Conservation (phyloP, 2,329 filamentous ascomycete genomes). For the Oidium heveae region DNA sequence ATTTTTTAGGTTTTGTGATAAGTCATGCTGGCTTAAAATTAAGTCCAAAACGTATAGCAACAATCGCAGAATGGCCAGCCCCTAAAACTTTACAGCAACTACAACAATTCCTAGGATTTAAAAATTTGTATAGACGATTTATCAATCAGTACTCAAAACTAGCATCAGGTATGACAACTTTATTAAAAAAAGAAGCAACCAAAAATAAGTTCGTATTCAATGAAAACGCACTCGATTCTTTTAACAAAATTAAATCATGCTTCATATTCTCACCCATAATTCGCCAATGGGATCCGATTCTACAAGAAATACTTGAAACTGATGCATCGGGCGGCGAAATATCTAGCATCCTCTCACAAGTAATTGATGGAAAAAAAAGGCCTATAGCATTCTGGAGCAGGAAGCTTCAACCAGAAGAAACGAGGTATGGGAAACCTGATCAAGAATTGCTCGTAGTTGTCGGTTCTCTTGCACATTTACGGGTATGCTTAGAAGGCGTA, state of each 20-base stretch:
- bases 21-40: neutral
- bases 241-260: neutral
- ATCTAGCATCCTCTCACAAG: neutral
- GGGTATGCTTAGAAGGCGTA: neutral
- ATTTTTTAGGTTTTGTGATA: constrained; percentile 1
- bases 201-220: neutral
- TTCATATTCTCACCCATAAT: neutral
- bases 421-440: neutral
- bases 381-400: neutral
- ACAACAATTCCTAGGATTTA: neutral
- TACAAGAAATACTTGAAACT: constrained; percentile 1
- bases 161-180: neutral
- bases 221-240: neutral
- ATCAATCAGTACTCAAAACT: neutral
- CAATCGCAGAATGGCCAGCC: neutral
- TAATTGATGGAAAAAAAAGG: neutral
- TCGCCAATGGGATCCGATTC: neutral
- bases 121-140: neutral
- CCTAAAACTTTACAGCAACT: constrained; percentile 1
- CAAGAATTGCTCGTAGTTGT: neutral
- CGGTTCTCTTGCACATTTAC: neutral
- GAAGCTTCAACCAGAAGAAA: neutral
- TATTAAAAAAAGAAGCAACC: neutral
- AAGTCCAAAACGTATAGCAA: neutral
- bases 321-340: neutral